Evolutionary conservation across 2,329 filamentous ascomycete genomes (phyloP).

Genomic region (Arthroderma sp.): DNA sequence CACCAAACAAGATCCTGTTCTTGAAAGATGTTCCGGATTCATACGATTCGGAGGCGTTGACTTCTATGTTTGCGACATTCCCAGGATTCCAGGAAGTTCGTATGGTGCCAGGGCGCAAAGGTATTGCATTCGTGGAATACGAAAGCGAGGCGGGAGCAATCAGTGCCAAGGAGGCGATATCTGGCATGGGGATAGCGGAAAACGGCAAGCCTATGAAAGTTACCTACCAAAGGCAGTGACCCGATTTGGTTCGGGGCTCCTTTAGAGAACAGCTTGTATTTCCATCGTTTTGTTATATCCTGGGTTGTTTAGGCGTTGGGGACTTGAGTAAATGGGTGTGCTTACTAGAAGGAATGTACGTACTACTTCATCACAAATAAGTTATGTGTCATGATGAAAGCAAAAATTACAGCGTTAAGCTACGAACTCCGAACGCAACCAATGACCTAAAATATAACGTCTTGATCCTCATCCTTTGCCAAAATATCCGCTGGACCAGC

Average conservation of each 20-base stretch:
- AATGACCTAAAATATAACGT: constrained; percentile 57
- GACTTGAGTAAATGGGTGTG: no score
- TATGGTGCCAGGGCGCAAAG: constrained; percentile 69
- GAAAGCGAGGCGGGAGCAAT: constrained; percentile 81
- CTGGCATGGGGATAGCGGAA: constrained; percentile 66
- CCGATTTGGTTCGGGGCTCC: neutral
- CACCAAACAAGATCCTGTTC: constrained; percentile 94
- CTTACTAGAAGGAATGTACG: no score
- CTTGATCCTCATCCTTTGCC: constrained; percentile 58
- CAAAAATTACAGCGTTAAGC: no score
- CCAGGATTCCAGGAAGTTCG: constrained; percentile 91
- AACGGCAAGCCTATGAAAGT: constrained; percentile 75
- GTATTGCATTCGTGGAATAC: constrained; percentile 95
- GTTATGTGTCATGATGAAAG: no score
- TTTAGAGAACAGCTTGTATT: no score
- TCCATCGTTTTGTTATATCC: constrained; percentile 2
- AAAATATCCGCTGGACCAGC: constrained; percentile 44
- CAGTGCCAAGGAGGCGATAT: constrained; percentile 83
- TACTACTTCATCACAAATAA: no score
- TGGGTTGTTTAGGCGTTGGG: constrained; percentile 10
- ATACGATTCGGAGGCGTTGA: constrained; percentile 67
- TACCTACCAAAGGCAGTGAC: constrained; percentile 82
- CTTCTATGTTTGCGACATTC: constrained; percentile 71
- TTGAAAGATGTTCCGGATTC: constrained; percentile 83
- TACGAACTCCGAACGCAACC: no score